Percentiles rank a stretch among this genome's conserved stretches.
phyloP scores from a whole-genome alignment of 345 rosid genomes.

The Boechera retrofracta region DNA sequence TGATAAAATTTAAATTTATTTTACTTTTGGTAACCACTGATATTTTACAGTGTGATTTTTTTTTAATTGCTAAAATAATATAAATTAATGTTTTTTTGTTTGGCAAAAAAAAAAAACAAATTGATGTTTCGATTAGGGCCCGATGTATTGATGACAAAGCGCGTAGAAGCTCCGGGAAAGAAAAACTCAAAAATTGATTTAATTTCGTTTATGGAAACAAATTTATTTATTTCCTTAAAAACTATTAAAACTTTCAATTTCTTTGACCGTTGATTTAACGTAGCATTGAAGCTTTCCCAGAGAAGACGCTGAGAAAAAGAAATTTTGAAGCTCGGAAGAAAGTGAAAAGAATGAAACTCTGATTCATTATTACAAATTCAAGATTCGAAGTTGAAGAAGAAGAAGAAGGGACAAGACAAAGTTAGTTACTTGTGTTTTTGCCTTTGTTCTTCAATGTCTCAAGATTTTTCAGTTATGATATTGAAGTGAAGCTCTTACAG shows the following conservation, averaged over 20 bases:
- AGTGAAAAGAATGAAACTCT: conserved; percentile 6
- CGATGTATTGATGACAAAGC: no score
- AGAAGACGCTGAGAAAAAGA: background rate
- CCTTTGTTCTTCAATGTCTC: conserved; percentile 16
- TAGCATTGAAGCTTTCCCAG: conserved; percentile 36
- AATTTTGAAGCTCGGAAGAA: background rate
- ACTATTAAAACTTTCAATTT: conserved; percentile 32
- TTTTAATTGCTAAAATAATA: no score
- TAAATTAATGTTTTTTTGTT: no score
- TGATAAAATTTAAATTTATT: no score
- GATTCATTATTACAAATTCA: conserved; percentile 17
- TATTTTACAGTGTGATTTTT: no score
- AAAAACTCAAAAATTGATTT: background rate
- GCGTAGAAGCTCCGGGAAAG: no score
- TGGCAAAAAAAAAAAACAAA: no score
- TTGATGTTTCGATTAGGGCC: no score
- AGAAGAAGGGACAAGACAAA: conserved; percentile 21
- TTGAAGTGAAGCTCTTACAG: conserved; percentile 32
- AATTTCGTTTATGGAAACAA: background rate
- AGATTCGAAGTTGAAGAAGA: conserved; percentile 34
- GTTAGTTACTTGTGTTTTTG: conserved; percentile 4
- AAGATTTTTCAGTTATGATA: conserved; percentile 16
- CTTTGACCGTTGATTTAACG: conserved; percentile 48
- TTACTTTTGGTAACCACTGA: no score
- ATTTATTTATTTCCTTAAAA: conserved; percentile 12